Base-by-base conservation (phyloP, 176 grass and related monocot species). In the Dactylis glomerata region DNA sequence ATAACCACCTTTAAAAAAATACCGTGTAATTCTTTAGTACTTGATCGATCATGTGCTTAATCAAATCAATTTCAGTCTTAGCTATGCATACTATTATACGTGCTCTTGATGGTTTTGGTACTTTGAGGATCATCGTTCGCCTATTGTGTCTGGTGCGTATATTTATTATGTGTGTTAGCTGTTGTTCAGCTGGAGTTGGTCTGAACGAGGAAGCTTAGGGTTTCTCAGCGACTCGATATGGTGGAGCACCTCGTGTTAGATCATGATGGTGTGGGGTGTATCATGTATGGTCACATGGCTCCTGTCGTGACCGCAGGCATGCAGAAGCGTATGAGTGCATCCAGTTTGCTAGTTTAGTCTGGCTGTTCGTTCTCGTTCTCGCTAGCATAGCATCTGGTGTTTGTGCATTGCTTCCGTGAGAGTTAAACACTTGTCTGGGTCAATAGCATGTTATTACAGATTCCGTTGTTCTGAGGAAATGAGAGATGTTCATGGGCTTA, bases 11-110 rank as follows among this genome's bases (percentile, higher is more conserved):
- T 13, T 0, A 79, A 88, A 89, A 85, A 81, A 68, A 12, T 24
- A 88, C 59, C 84, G 73, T 90, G 81, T 92, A 84, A 91, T 91
- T 59, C 55, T 59, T 46, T 38, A 30, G 76, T 73, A 89, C 92
- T 7, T 15, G 30, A 42, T 92, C 76, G 84, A 90, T 68, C 78
- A 47, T 71, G 83, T 37, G 88, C 87, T 24, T 72, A 88, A 84
- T 91, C 23, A 86, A 73, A 77, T 15, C 38, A 67, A 40, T 77
- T 55, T 51, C 75, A 81, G 14, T 54, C 75, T 79, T 66, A 74
- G 42, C 40, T 33, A 30, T 62, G 28, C 47, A 45, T 24, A 36
- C 14, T 80, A 28, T 9, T 61, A 28, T 7, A n/a, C 67, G 83
- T 59, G 46, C 19, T 46, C 30, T 44, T 87, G 22, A 73, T 89